A percentile compares a stretch with the other conserved stretches of the same genome.
Conservation (phyloP, 2,329 filamentous ascomycete species). For the Cercospora canescens region DNA sequence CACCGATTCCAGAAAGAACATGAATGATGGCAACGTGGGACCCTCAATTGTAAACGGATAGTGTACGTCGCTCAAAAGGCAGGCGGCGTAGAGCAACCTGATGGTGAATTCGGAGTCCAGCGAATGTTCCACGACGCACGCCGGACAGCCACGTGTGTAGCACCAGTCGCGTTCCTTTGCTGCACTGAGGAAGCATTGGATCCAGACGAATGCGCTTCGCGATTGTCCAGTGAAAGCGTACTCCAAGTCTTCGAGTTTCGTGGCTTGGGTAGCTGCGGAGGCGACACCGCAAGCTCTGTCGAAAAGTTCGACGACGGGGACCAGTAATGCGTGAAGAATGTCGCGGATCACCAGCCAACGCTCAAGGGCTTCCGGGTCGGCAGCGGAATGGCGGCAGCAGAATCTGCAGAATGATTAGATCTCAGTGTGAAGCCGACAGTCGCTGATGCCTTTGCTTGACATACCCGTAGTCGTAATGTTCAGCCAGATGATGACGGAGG, state of each 20-base stretch:
- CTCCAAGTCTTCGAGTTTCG: conserved; percentile 54
- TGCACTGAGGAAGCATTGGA: conserved; percentile 56
- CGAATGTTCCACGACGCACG: conserved; percentile 46
- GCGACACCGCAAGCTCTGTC: conserved; percentile 56
- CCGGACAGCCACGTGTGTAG: conserved; percentile 56
- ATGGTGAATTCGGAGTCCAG: conserved; percentile 51
- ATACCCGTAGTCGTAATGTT: conserved; percentile 41
- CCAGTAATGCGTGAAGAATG: conserved; percentile 58
- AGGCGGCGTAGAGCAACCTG: conserved; percentile 49
- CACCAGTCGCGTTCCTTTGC: conserved; percentile 60
- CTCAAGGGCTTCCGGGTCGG: conserved; percentile 35
- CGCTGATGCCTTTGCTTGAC: conserved; percentile 11
- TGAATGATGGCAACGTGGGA: conserved; percentile 38
- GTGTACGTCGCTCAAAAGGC: conserved; percentile 46
- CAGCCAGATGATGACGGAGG: conserved; percentile 44
- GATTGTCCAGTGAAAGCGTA: conserved; percentile 59
- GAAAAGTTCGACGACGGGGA: conserved; percentile 59
- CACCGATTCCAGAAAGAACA: conserved; percentile 46
- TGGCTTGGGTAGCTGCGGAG: conserved; percentile 49
- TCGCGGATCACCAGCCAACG: conserved; percentile 57
- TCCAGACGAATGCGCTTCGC: conserved; percentile 58
- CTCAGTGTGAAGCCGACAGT: conserved; percentile 29
- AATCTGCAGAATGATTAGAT: conserved; percentile 45
- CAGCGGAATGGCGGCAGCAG: conserved; percentile 43
- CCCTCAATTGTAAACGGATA: conserved; percentile 36